Evolutionary conservation across 1,284 basidiomycete species (phyloP).

Genomic region (Ceratobasidium sp.): DNA sequence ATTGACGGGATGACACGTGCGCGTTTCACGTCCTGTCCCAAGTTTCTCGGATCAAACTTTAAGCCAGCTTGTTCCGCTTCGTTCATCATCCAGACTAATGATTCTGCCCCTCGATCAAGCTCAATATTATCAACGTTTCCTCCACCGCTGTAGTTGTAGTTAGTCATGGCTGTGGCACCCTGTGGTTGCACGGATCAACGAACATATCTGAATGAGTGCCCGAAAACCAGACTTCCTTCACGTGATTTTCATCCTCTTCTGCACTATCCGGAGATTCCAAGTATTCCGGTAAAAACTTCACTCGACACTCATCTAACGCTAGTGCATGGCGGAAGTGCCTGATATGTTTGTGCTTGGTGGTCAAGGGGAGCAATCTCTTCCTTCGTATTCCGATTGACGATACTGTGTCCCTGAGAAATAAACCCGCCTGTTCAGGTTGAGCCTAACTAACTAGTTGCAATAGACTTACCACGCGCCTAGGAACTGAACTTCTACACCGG

Average conservation of each 20-base stretch:
- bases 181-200: slow-evolving; percentile 29
- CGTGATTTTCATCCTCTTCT: slow-evolving; percentile 48
- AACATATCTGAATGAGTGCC: slow-evolving; percentile 58
- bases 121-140: slow-evolving; percentile 49
- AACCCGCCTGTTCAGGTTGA: no score
- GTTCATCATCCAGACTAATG: slow-evolving; percentile 51
- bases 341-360: slow-evolving; percentile 53
- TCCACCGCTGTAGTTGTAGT: slow-evolving; percentile 47
- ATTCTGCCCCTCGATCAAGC: slow-evolving; percentile 31
- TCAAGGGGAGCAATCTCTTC: slow-evolving; percentile 52
- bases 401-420: slow-evolving; percentile 61
- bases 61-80: slow-evolving; percentile 46
- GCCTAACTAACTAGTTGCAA: no score
- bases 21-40: not conserved
- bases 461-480: slow-evolving; percentile 58
- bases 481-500: slow-evolving; percentile 57
- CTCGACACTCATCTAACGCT: slow-evolving; percentile 59
- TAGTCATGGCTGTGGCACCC: not conserved
- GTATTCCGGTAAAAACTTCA: slow-evolving; percentile 63
- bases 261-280: not conserved
- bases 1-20: not conserved
- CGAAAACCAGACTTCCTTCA: slow-evolving; percentile 57
- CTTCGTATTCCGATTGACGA: slow-evolving; percentile 58
- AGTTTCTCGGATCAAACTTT: not conserved
- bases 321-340: slow-evolving; percentile 61